phyloP scores from a whole-genome alignment of 2,329 filamentous ascomycete species.

The Nothophaeocryptopus gaeumannii region DNA sequence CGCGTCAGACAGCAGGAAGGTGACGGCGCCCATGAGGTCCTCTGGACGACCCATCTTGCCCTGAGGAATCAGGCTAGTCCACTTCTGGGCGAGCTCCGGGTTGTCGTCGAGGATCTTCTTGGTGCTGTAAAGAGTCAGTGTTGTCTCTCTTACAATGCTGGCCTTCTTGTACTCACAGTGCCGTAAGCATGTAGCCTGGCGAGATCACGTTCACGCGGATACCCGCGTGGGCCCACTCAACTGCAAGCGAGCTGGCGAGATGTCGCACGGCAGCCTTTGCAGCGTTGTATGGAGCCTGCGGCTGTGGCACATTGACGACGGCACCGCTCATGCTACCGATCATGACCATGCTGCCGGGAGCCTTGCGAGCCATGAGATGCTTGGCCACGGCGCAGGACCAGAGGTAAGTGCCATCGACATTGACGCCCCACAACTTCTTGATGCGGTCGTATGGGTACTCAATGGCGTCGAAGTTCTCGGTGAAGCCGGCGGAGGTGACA shows the following conservation, averaged over 20 bases:
- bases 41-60: conserved; percentile 91
- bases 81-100: conserved; percentile 82
- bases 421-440: conserved; percentile 90
- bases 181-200: conserved; percentile 94
- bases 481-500: conserved; percentile 94
- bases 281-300: conserved; percentile 88
- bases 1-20: conserved; percentile 79
- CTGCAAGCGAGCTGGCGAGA: conserved; percentile 79
- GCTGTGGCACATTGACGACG: conserved; percentile 94
- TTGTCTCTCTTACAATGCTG: background rate
- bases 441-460: conserved; percentile 88
- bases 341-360: conserved; percentile 83
- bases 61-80: conserved; percentile 87
- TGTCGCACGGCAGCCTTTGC: conserved; percentile 91
- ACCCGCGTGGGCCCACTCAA: conserved; percentile 85
- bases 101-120: conserved; percentile 94
- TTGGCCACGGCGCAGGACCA: conserved; percentile 82
- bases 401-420: conserved; percentile 88
- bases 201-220: conserved; percentile 95
- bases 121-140: conserved; percentile 56
- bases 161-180: conserved; percentile 64
- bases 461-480: conserved; percentile 90
- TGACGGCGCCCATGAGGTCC: conserved; percentile 90
- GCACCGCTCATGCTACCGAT: conserved; percentile 92
- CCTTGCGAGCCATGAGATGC: conserved; percentile 80